Conservation (phyloP, 2,329 filamentous ascomycete species). For the Bipolaris gigantea region DNA sequence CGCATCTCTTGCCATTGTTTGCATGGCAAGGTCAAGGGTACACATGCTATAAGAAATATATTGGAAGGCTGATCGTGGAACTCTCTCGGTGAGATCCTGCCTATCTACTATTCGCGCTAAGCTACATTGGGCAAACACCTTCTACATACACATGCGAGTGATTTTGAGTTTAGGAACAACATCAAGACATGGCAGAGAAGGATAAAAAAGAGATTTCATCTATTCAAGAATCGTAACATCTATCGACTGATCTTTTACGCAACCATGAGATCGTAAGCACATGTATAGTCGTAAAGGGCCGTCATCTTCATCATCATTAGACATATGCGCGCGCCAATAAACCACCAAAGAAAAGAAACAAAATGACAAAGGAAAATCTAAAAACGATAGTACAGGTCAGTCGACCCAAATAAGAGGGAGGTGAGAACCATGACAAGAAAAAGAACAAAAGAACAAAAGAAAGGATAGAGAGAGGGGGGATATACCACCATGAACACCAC, state of each 20-base stretch:
- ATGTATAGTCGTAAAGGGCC: background rate
- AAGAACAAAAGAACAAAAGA: background rate
- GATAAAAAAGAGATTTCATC: background rate
- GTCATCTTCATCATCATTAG: conserved; percentile 2
- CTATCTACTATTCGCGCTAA: no score
- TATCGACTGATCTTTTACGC: background rate
- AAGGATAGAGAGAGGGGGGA: background rate
- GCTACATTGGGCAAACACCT: no score
- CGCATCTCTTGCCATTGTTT: conserved; percentile 10
- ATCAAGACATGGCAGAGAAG: background rate
- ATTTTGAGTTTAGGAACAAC: background rate
- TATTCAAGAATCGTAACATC: background rate
- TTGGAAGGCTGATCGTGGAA: no score
- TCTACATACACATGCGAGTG: no score
- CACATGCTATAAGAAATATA: background rate
- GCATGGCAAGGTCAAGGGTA: background rate
- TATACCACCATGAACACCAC: background rate
- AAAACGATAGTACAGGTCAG: conserved; percentile 1
- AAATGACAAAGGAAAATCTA: background rate
- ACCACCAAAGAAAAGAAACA: background rate
- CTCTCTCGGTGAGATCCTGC: no score
- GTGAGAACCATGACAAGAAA: background rate
- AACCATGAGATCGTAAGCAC: conserved; percentile 2
- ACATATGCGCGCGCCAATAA: background rate
- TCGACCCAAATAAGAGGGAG: background rate